Base-by-base conservation (phyloP, 495 filamentous ascomycete species). In the Xylaria castorea region DNA sequence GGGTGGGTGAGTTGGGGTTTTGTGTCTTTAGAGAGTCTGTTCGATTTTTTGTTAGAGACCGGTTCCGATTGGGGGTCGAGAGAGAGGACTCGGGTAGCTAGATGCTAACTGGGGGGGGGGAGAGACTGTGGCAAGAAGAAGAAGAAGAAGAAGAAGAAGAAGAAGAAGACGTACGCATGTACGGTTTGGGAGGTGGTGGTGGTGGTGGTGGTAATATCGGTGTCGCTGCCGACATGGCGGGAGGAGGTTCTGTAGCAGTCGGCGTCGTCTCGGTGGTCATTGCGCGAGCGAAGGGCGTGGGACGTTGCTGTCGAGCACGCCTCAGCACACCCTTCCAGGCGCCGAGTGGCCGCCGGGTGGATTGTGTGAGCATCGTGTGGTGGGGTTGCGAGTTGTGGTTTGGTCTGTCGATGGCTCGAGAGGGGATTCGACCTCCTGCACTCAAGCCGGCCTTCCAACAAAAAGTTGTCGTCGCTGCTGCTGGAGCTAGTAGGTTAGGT, bases 311-410 rank as follows among this genome's bases (percentile, higher is more conserved):
- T 61, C 85, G 74, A 61, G 80, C 79, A 69, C 82, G 79, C 60
- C 87, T 85, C 14, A 90, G 76, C 72, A 88, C 79, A 30, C 88
- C 83, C 82, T 90, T 90, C 81, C 91, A 88, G 83, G 89, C 89
- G 87, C 87, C 86, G 84, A 92, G 83, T 71, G 88, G 91, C 89
- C 89, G 89, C 80, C 89, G 79, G 68, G 87, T 81, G 73, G 83
- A 82, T 72, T 87, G 79, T 66, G 81, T 83, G 78, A 91, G 90
- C 91, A 93, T 93, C 66, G 76, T 83, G 77, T 51, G 60, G 74
- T 36, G 66, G 27, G 66, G 46, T n/a, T n/a, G n/a, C n/a, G 25
- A 36, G 58, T 42, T 32, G 66, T 55, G 36, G 46, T 48, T 55
- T n/a, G n/a, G 46, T 46, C 25, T 44, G 34, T 18, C 25, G 51